These are phyloP conservation scores for Epichloe amarillans DNA, from an alignment of 2,329 filamentous ascomycete species.

Conservation along the genomic window DNA sequence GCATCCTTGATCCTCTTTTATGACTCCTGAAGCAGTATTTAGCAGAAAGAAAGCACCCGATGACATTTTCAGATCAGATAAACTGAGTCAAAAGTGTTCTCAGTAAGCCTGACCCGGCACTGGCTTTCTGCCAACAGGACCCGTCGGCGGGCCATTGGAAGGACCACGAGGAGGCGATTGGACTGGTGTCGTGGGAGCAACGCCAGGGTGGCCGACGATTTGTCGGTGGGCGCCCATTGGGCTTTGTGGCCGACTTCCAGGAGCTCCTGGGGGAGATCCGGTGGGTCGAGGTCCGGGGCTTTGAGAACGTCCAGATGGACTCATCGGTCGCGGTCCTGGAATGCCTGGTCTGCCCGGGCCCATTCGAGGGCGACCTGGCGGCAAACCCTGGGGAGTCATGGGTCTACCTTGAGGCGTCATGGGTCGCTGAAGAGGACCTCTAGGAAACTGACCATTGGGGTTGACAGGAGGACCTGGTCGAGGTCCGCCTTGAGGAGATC, in stretches of 20 bases:
- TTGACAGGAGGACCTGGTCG: slow-evolving; percentile 41
- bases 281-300: neutral
- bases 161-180: slow-evolving; percentile 19
- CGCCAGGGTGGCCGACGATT: slow-evolving; percentile 30
- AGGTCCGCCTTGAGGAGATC: slow-evolving; percentile 39
- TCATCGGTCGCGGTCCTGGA: slow-evolving; percentile 23
- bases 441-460: slow-evolving; percentile 11
- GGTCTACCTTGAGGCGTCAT: slow-evolving; percentile 15
- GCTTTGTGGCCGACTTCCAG: slow-evolving; percentile 25
- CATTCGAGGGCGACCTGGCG: slow-evolving; percentile 5
- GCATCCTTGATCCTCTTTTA: slow-evolving; percentile 10
- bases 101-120: slow-evolving; percentile 41
- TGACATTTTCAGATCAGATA: neutral
- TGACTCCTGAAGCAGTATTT: slow-evolving; percentile 7
- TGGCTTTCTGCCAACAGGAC: slow-evolving; percentile 39
- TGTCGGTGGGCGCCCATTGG: slow-evolving; percentile 28
- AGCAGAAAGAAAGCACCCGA: slow-evolving; percentile 6
- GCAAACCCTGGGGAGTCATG: slow-evolving; percentile 1
- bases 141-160: slow-evolving; percentile 26
- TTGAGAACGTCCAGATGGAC: slow-evolving; percentile 23
- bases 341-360: slow-evolving; percentile 9
- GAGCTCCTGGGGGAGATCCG: slow-evolving; percentile 15
- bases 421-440: slow-evolving; percentile 19
- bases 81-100: slow-evolving; percentile 1
- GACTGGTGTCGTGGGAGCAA: slow-evolving; percentile 33